phyloP scores from a whole-genome alignment of 2,329 filamentous ascomycete genomes.

The Kalmusia sp. region DNA sequence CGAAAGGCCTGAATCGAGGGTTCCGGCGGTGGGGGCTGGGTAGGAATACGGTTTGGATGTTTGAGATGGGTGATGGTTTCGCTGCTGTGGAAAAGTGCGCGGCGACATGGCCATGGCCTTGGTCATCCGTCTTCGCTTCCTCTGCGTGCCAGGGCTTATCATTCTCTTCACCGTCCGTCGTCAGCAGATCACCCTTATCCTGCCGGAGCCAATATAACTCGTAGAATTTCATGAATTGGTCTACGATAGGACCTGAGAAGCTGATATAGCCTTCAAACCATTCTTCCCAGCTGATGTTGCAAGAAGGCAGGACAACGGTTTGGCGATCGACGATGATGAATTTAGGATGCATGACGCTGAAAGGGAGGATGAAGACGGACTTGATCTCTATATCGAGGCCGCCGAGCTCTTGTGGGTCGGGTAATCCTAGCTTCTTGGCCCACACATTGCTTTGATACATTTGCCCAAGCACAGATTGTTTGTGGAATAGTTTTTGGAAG shows the following conservation, averaged over 20 bases:
- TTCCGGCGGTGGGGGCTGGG: slow-evolving; percentile 77
- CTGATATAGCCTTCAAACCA: slow-evolving; percentile 84
- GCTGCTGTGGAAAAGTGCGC: slow-evolving; percentile 1
- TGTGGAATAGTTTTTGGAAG: slow-evolving; percentile 77
- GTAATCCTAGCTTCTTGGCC: slow-evolving; percentile 68
- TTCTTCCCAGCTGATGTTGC: slow-evolving; percentile 86
- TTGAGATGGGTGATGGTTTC: slow-evolving; percentile 8
- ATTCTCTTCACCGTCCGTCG: not conserved
- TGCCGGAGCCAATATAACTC: slow-evolving; percentile 67
- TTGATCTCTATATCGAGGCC: slow-evolving; percentile 75
- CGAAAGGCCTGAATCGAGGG: slow-evolving; percentile 63
- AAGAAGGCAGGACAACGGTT: slow-evolving; percentile 75
- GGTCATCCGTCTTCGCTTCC: not conserved
- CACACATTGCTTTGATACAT: slow-evolving; percentile 67
- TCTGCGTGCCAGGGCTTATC: not conserved
- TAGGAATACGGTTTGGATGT: slow-evolving; percentile 67
- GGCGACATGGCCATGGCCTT: slow-evolving; percentile 14
- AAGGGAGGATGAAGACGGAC: slow-evolving; percentile 78
- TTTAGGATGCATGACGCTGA: slow-evolving; percentile 90
- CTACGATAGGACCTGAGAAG: slow-evolving; percentile 67
- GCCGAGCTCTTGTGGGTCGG: slow-evolving; percentile 59
- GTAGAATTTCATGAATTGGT: slow-evolving; percentile 72
- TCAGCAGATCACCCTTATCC: slow-evolving; percentile 10
- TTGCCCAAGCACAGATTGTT: slow-evolving; percentile 67
- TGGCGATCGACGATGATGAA: slow-evolving; percentile 76